Base-by-base conservation (phyloP, 139 green algal species). In the Penium margaritaceum region DNA sequence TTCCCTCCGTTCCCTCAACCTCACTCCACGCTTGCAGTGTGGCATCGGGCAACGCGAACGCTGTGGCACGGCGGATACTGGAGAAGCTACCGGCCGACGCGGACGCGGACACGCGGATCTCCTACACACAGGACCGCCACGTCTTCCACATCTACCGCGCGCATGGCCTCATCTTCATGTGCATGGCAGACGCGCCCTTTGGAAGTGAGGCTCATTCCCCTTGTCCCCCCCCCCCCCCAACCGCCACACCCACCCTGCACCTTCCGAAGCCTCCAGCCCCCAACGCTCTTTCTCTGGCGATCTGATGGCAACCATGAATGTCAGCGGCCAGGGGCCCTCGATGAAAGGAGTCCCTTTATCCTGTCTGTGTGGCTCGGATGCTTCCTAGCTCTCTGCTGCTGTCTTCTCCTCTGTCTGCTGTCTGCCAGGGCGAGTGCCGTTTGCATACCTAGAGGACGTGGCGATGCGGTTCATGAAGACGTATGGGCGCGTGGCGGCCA, bases 371-470 rank as follows among this genome's bases (percentile, higher is more conserved):
- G n/a, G n/a, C n/a, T n/a, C n/a, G n/a, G n/a, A n/a, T n/a, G n/a
- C n/a, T n/a, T n/a, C n/a, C n/a, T n/a, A n/a, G n/a, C n/a, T n/a
- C n/a, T n/a, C n/a, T n/a, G n/a, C n/a, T n/a, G n/a, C n/a, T n/a
- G n/a, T n/a, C n/a, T n/a, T n/a, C n/a, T n/a, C n/a, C n/a, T n/a
- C n/a, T n/a, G n/a, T n/a, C n/a, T n/a, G n/a, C n/a, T n/a, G n/a
- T 54, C 44, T 12, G 9, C 3, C 70, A 79, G 67, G 90, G 63
- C 78, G 90, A 21, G 83, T 97, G 1, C 90, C 92, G 2, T 97
- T 93, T 78, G 84, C 85, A 0, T 96, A 95, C 71, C 81, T 97
- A 60, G 89, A 95, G 2, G 92, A 97, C 57, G 34, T 97, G 5
- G 61, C 74, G 9, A 58, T 77, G 9, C 78, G 84, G 17, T 97